These are phyloP conservation scores for Scutellaria galericulata DNA, from an alignment of 257 asterid species.

Conservation along the genomic window DNA sequence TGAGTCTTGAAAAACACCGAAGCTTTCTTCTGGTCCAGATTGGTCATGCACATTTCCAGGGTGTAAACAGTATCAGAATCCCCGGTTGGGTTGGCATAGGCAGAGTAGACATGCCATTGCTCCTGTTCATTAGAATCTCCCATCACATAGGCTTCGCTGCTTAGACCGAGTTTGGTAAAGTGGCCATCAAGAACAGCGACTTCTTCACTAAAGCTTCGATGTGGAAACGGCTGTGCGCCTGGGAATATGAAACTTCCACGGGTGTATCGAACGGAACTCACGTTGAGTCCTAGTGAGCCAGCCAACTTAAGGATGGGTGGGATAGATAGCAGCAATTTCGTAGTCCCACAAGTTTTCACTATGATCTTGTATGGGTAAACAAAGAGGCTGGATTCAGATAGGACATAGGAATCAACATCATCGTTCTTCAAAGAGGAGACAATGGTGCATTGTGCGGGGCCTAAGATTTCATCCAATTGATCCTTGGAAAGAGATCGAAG, in stretches of 20 bases:
- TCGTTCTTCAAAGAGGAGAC: conserved; percentile 71
- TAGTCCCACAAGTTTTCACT: conserved; percentile 85
- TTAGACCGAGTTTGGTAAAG: conserved; percentile 57
- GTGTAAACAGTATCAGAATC: conserved; percentile 51
- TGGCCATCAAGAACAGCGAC: conserved; percentile 65
- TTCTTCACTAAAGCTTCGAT: conserved; percentile 77
- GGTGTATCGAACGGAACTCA: conserved; percentile 67
- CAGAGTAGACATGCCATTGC: conserved; percentile 85
- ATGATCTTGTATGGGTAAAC: conserved; percentile 76
- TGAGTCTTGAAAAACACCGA: conserved; percentile 67
- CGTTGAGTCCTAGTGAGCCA: conserved; percentile 48
- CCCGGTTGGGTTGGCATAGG: conserved; percentile 46
- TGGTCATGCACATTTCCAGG: conserved; percentile 91
- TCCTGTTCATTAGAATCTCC: conserved; percentile 56
- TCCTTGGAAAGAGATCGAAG: conserved; percentile 62
- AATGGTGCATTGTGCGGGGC: conserved; percentile 83
- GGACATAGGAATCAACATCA: conserved; percentile 76
- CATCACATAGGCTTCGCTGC: conserved; percentile 67
- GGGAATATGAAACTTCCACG: conserved; percentile 85
- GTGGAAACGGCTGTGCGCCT: conserved; percentile 79
- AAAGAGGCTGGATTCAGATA: conserved; percentile 88
- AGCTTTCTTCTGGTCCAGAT: conserved; percentile 63
- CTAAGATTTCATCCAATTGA: conserved; percentile 74
- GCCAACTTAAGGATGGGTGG: conserved; percentile 66
- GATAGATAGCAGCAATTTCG: conserved; percentile 78